These are phyloP conservation scores for Chlorella sp. DNA, from an alignment of 139 green algal genomes.

Conservation along the genomic window DNA sequence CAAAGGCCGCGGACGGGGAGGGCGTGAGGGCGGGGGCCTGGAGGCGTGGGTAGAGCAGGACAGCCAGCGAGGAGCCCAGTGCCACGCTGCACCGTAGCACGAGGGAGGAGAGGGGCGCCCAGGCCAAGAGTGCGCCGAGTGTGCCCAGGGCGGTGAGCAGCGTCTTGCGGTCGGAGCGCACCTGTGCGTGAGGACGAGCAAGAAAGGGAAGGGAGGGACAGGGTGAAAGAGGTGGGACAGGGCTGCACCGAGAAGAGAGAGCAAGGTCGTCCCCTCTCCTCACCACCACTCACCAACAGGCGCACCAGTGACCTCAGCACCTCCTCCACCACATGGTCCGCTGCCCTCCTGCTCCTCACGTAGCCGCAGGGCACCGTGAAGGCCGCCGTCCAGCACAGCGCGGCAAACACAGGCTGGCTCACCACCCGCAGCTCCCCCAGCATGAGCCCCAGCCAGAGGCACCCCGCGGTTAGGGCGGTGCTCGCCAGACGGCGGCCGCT, in stretches of 20 bases:
- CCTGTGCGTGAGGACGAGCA: not conserved
- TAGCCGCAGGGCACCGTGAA: not conserved
- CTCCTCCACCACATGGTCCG: not conserved
- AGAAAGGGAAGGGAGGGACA: too few relatives aligned
- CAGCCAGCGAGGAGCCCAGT: not conserved
- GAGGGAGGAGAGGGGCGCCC: not conserved
- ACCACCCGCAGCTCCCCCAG: not conserved
- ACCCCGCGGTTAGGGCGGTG: not conserved
- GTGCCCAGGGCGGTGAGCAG: not conserved
- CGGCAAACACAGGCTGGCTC: not conserved
- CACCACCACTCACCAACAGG: not conserved
- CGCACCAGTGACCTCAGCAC: not conserved
- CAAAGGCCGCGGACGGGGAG: too few relatives aligned
- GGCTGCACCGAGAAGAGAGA: not conserved
- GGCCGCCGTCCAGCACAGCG: not conserved
- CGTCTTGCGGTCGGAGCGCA: not conserved
- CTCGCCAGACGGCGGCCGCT: not conserved
- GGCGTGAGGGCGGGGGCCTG: too few relatives aligned
- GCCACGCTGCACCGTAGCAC: not conserved
- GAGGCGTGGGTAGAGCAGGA: not conserved
- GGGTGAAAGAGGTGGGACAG: not conserved
- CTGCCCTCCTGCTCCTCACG: not conserved
- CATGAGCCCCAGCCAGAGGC: not conserved
- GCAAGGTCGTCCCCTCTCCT: not conserved
- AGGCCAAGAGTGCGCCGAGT: not conserved